Conservation (phyloP, 768 basidiomycete species). For the Tylopilus cervinicoccineus region DNA sequence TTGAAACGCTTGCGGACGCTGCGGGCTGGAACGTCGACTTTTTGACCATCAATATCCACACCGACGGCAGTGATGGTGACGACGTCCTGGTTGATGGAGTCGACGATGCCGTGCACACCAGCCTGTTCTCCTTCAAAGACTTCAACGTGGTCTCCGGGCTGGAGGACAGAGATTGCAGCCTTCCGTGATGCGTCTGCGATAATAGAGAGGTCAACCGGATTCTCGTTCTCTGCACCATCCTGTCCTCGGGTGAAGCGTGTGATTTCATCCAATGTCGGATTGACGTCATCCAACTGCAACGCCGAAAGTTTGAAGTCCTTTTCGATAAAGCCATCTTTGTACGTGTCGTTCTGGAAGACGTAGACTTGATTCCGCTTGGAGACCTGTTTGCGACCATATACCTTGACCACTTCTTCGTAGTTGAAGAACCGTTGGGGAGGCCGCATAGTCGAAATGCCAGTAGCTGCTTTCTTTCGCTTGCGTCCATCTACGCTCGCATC, state of each 20-base stretch:
- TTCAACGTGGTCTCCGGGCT: conserved; percentile 96
- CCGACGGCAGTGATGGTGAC: conserved; percentile 80
- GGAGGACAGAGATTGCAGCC: conserved; percentile 88
- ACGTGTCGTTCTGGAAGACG: conserved; percentile 91
- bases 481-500: conserved; percentile 61
- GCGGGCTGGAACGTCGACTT: conserved; percentile 79
- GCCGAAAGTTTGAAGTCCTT: conserved; percentile 88
- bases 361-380: conserved; percentile 70
- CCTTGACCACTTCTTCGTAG: conserved; percentile 85
- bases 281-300: conserved; percentile 81
- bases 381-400: conserved; percentile 76
- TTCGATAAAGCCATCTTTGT: conserved; percentile 91
- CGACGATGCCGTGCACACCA: conserved; percentile 89
- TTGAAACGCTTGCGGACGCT: conserved; percentile 95
- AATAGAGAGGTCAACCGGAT: conserved; percentile 79
- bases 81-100: conserved; percentile 82
- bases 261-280: conserved; percentile 95
- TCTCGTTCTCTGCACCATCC: conserved; percentile 63
- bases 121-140: conserved; percentile 96
- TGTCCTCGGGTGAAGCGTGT: conserved; percentile 79
- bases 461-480: conserved; percentile 70
- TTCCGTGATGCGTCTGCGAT: conserved; percentile 92
- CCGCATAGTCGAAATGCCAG: conserved; percentile 55
- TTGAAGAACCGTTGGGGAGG: conserved; percentile 94
- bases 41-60: conserved; percentile 81